phyloP scores from a whole-genome alignment of 75 land plant species.

The Selaginella tamariscina region DNA sequence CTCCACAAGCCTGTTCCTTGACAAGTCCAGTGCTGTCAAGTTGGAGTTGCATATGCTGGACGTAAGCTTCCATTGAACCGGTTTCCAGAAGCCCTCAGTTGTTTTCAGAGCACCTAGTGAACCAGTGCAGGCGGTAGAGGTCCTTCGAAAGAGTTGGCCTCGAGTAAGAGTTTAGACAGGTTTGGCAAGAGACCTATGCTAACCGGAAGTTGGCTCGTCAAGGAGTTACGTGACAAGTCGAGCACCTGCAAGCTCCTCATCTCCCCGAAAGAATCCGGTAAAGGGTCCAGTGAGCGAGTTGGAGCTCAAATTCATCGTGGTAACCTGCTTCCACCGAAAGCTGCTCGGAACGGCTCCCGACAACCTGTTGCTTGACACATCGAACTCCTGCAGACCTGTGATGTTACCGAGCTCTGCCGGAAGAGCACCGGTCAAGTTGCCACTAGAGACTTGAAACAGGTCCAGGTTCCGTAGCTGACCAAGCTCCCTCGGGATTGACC shows the following conservation, averaged over 20 bases:
- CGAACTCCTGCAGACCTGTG: constrained; percentile 32
- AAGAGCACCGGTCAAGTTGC: constrained; percentile 32
- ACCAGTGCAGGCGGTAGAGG: not conserved
- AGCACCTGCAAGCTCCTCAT: not conserved
- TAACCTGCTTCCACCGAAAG: not conserved
- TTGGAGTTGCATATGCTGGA: not conserved
- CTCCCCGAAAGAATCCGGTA: not conserved
- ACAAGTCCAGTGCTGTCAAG: not conserved
- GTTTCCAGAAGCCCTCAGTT: not conserved
- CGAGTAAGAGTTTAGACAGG: not conserved
- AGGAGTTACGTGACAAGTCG: not conserved
- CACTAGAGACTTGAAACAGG: constrained; percentile 51
- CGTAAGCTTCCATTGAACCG: not conserved
- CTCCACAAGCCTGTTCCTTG: not conserved
- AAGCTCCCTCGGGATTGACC: constrained; percentile 55
- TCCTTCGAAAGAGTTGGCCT: not conserved
- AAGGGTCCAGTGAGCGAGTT: not conserved
- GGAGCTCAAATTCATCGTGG: not conserved
- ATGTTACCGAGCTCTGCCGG: constrained; percentile 38
- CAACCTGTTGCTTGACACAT: constrained; percentile 10
- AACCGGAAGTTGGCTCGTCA: not conserved
- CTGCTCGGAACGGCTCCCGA: not conserved
- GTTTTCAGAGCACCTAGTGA: not conserved
- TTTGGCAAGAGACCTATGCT: not conserved
- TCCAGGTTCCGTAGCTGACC: constrained; percentile 46